A percentile compares a stretch with the other conserved stretches of the same genome.
Evolutionary conservation across 2,329 filamentous ascomycete species (phyloP).

Genomic region (Lecanicillium sp.): DNA sequence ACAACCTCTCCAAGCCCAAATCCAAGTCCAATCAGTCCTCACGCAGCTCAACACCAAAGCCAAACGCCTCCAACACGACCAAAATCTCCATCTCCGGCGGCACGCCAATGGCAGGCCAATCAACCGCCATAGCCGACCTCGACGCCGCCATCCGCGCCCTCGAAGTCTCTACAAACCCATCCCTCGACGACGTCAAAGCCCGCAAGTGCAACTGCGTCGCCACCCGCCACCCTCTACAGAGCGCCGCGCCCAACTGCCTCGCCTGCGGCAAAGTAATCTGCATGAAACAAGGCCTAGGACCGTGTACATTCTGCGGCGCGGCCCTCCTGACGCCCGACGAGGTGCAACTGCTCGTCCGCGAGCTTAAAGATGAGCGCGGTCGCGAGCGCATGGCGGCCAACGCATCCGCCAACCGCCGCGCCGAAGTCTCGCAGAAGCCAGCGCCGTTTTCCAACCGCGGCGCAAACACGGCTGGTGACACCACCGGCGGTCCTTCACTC

Average conservation of each 20-base stretch:
- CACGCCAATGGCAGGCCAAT: slow-evolving; percentile 73
- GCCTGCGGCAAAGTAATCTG: slow-evolving; percentile 93
- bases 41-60: slow-evolving; percentile 46
- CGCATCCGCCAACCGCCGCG: slow-evolving; percentile 57
- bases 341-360: slow-evolving; percentile 75
- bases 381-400: slow-evolving; percentile 79
- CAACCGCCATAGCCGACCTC: slow-evolving; percentile 61
- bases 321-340: slow-evolving; percentile 65
- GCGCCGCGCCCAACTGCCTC: slow-evolving; percentile 88
- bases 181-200: slow-evolving; percentile 42
- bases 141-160: slow-evolving; percentile 79
- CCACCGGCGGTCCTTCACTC: slow-evolving; percentile 23
- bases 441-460: slow-evolving; percentile 49
- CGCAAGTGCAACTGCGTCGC: slow-evolving; percentile 83
- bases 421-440: slow-evolving; percentile 55
- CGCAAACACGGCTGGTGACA: slow-evolving; percentile 16
- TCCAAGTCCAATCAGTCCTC: slow-evolving; percentile 42
- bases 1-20: slow-evolving; percentile 52
- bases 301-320: slow-evolving; percentile 81
- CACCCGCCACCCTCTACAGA: slow-evolving; percentile 75
- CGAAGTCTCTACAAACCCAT: slow-evolving; percentile 86
- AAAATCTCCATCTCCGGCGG: slow-evolving; percentile 71
- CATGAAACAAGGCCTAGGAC: slow-evolving; percentile 85
- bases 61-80: slow-evolving; percentile 37
- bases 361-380: slow-evolving; percentile 77